phyloP scores from a whole-genome alignment of 2,329 filamentous ascomycete genomes.

The Diatrype stigma region DNA sequence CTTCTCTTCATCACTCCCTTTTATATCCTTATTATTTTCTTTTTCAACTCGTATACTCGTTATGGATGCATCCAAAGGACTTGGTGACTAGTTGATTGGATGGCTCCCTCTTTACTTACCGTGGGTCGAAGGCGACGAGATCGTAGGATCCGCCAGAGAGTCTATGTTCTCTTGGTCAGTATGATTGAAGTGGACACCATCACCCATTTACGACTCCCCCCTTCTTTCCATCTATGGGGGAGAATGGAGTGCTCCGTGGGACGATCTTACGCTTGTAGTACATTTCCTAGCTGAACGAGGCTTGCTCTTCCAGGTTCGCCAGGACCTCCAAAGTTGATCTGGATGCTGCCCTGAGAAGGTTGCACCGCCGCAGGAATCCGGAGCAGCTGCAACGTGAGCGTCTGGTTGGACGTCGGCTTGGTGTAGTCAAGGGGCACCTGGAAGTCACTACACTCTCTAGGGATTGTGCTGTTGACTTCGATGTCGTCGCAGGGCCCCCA shows the following conservation, averaged over 20 bases:
- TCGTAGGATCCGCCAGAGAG: slow-evolving; percentile 23
- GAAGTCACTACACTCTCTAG: slow-evolving; percentile 32
- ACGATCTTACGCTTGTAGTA: slow-evolving; percentile 19
- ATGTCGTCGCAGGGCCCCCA: slow-evolving; percentile 21
- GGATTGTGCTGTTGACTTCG: slow-evolving; percentile 8
- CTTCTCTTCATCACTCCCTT: too few relatives aligned
- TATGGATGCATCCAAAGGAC: too few relatives aligned
- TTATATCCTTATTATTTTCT: too few relatives aligned
- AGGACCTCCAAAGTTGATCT: slow-evolving; percentile 37
- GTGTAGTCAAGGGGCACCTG: slow-evolving; percentile 38
- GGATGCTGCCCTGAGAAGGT: slow-evolving; percentile 32
- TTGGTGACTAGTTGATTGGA: background rate
- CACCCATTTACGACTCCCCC: background rate
- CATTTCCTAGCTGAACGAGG: slow-evolving; percentile 6
- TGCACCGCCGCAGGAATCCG: slow-evolving; percentile 25
- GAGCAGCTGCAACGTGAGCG: slow-evolving; percentile 28
- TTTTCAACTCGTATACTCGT: too few relatives aligned
- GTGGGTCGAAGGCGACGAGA: slow-evolving; percentile 24
- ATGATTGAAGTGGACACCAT: background rate
- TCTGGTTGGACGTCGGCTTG: slow-evolving; percentile 17
- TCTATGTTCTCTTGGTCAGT: slow-evolving; percentile 10
- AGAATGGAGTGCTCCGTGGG: too few relatives aligned
- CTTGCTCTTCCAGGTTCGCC: slow-evolving; percentile 15
- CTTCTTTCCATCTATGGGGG: background rate
- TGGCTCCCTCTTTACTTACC: slow-evolving; percentile 11